These are phyloP conservation scores for Aspergillus pseudoterreus DNA, from an alignment of 2,329 filamentous ascomycete species.

Conservation along the genomic window DNA sequence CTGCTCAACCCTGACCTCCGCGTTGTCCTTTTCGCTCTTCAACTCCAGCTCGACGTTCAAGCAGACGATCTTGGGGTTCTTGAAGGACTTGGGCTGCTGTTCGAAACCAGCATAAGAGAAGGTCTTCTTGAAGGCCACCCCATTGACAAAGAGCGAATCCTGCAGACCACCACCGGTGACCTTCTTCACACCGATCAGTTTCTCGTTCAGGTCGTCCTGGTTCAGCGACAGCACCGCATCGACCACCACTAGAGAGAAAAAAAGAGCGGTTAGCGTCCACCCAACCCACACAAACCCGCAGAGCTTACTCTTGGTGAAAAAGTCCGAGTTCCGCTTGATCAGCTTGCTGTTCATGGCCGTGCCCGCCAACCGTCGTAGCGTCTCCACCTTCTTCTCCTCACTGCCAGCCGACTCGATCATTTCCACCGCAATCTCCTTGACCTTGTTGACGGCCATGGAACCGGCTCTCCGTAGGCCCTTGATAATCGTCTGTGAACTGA, in stretches of 20 bases:
- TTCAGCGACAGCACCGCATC: constrained; percentile 93
- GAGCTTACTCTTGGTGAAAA: constrained; percentile 87
- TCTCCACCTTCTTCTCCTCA: constrained; percentile 84
- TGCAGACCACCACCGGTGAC: constrained; percentile 94
- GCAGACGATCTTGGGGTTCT: constrained; percentile 92
- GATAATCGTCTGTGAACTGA: constrained; percentile 96
- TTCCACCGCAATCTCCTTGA: constrained; percentile 89
- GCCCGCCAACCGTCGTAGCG: constrained; percentile 79
- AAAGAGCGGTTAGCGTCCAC: constrained; percentile 12
- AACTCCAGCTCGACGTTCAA: constrained; percentile 97
- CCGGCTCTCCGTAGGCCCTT: constrained; percentile 89
- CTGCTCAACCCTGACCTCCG: constrained; percentile 95
- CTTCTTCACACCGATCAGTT: constrained; percentile 97
- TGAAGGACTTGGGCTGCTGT: constrained; percentile 95
- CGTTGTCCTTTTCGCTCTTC: constrained; percentile 99
- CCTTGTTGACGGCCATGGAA: constrained; percentile 92
- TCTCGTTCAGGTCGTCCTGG: constrained; percentile 96
- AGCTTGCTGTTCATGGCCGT: constrained; percentile 99
- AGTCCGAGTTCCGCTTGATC: constrained; percentile 93
- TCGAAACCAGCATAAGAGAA: constrained; percentile 99
- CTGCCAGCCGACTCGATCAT: constrained; percentile 66
- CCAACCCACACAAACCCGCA: neutral
- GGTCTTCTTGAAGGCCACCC: constrained; percentile 99
- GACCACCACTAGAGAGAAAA: constrained; percentile 72
- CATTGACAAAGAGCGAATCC: constrained; percentile 94